Conservation (phyloP, 2,329 filamentous ascomycete genomes). For the Neonectria faginata region DNA sequence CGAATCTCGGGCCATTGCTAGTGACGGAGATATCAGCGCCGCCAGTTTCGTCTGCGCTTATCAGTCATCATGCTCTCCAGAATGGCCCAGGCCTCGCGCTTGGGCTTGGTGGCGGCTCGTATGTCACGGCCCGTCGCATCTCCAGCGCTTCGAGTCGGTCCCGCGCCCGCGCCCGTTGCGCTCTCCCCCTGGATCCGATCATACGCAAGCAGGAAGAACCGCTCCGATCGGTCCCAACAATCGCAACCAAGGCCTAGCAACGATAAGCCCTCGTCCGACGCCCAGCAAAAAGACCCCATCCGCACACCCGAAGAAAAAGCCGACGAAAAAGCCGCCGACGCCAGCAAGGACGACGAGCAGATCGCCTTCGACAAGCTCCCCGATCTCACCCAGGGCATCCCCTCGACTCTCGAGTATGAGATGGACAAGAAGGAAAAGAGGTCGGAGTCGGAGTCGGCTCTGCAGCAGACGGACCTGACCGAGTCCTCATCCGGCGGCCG, state of each 20-base stretch:
- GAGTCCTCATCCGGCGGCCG: slow-evolving; percentile 46
- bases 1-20: slow-evolving; percentile 16
- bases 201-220: slow-evolving; percentile 43
- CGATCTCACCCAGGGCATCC: slow-evolving; percentile 93
- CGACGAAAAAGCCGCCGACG: slow-evolving; percentile 28
- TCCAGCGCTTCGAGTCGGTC: slow-evolving; percentile 43
- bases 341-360: slow-evolving; percentile 53
- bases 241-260: slow-evolving; percentile 34
- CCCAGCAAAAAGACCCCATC: slow-evolving; percentile 33
- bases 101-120: slow-evolving; percentile 49
- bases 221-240: slow-evolving; percentile 30
- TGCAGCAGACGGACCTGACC: slow-evolving; percentile 54
- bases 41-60: slow-evolving; percentile 8
- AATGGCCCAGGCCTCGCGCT: slow-evolving; percentile 50
- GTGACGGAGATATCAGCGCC: slow-evolving; percentile 10
- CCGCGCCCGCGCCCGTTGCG: slow-evolving; percentile 33
- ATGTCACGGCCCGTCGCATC: slow-evolving; percentile 44
- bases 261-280: slow-evolving; percentile 21
- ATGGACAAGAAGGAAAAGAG: slow-evolving; percentile 59
- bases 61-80: slow-evolving; percentile 55
- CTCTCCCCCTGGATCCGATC: slow-evolving; percentile 47
- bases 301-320: slow-evolving; percentile 41
- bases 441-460: slow-evolving; percentile 44
- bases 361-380: slow-evolving; percentile 78
- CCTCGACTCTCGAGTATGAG: slow-evolving; percentile 88